Base-by-base conservation (phyloP, 2,329 filamentous ascomycete genomes). In the Pestalotiopsis sp. region DNA sequence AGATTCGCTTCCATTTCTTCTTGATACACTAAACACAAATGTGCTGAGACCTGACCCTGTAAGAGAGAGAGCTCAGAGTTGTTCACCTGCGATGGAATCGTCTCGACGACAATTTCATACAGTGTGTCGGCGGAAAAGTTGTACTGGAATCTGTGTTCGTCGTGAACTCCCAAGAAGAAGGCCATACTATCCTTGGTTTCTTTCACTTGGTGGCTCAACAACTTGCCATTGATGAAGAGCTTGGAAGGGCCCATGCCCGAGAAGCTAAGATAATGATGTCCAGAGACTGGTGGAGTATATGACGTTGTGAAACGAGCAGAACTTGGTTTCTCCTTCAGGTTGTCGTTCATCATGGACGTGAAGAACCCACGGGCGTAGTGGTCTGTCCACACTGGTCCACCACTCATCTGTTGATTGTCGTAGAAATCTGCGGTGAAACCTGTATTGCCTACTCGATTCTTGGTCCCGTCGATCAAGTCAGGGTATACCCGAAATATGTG, bases 91-190 rank as follows among this genome's bases (percentile, higher is more conserved):
- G 64, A 56, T 31, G 31, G 64, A n/a, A 36, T 41, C 4, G 41
- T 59, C 52, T 41, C 65, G 14, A 61, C n/a, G 52, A 60, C 65
- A 59, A 67, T 20, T 23, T 59, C 27, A 52, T 67, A 57, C 14
- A 13, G 4, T 7, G 12, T 27, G 25, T 31, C 56, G 2, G 56
- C 23, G 27, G 20, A 38, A 56, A 63, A 67, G 13, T 39, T 31
- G 36, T 14, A 66, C 27, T 39, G 64, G 45, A 56, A 66, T 23
- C 25, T n/a, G 49, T 66, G 49, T 31, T 66, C 65, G 25, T 57
- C 49, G n/a, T 66, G 65, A 6, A 66, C 65, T 20, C 65, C 65
- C 27, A 66, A 25, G 20, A 66, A 20, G 49, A 59, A 66, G n/a
- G 17, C 52, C 49, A 66, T 58, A 17, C 23, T 58, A 23, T 59